Evolutionary conservation across 306 rosid genomes (phyloP).

Genomic region (Medicago arabica): DNA sequence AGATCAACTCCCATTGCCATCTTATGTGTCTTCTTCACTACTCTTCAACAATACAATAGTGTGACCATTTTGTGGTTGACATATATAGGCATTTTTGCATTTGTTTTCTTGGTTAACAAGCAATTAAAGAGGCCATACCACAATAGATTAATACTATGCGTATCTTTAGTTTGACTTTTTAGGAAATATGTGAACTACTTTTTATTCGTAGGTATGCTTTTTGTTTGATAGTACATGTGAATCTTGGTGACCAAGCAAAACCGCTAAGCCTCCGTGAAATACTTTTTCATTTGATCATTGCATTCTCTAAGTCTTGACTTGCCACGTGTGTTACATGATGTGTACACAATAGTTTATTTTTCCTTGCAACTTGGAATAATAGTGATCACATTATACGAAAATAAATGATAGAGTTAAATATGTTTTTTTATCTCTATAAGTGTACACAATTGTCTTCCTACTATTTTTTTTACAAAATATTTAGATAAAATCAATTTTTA

Average conservation of each 20-base stretch:
- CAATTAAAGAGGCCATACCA: neutral
- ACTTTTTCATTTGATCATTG: too few species aligned
- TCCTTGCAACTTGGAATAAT: too few species aligned
- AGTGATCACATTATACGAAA: too few species aligned
- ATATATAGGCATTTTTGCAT: constrained; percentile 20
- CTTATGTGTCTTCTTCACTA: neutral
- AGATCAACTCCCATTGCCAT: constrained; percentile 31
- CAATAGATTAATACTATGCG: neutral
- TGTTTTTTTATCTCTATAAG: too few species aligned
- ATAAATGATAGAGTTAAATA: too few species aligned
- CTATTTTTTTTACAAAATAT: too few species aligned
- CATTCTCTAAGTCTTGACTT: too few species aligned
- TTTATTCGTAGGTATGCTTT: neutral
- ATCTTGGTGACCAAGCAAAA: constrained; percentile 42
- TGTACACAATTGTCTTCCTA: too few species aligned
- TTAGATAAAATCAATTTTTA: too few species aligned
- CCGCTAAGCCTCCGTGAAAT: neutral
- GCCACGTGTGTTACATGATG: too few species aligned
- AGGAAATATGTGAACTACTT: neutral
- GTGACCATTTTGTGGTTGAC: neutral
- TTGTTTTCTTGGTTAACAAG: constrained; percentile 37
- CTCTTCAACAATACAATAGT: neutral
- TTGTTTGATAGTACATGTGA: constrained; percentile 17
- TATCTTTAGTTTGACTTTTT: constrained; percentile 11
- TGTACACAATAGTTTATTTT: too few species aligned